phyloP scores from a whole-genome alignment of 2,329 filamentous ascomycete genomes.

The Cercospora janseana region DNA sequence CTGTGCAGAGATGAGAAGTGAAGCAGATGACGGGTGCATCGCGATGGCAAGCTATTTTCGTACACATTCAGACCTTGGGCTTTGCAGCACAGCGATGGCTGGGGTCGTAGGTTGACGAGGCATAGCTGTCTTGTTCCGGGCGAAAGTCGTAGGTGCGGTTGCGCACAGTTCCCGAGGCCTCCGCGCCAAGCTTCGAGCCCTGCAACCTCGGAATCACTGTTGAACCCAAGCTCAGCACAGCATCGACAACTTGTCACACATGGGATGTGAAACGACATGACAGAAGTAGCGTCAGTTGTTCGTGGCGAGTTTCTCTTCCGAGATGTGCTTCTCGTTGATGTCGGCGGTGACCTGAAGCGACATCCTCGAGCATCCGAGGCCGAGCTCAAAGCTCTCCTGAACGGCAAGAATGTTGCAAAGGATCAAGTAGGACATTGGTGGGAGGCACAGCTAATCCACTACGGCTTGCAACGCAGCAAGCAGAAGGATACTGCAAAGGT shows the following conservation, averaged over 20 bases:
- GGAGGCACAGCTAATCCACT: conserved; percentile 62
- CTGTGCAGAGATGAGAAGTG: no score
- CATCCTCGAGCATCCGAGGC: conserved; percentile 31
- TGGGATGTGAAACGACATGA: no score
- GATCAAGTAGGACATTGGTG: conserved; percentile 62
- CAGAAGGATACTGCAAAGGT: conserved; percentile 59
- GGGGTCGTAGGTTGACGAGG: no score
- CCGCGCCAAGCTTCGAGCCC: neutral
- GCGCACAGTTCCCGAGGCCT: no score
- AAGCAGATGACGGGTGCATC: no score
- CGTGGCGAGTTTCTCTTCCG: conserved; percentile 35
- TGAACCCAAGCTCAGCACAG: no score
- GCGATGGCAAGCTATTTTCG: no score
- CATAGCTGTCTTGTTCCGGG: no score
- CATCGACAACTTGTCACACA: no score
- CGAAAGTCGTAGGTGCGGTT: no score
- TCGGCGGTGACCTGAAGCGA: conserved; percentile 32
- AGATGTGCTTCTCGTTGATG: conserved; percentile 33
- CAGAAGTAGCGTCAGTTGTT: conserved; percentile 20
- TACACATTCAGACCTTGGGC: no score
- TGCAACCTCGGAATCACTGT: neutral
- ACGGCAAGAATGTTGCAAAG: conserved; percentile 32
- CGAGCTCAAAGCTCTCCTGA: conserved; percentile 30
- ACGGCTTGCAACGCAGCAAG: conserved; percentile 57
- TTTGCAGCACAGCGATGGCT: no score